Evolutionary conservation across 2,329 filamentous ascomycete species (phyloP), one percentile per base, ranked within the genome.

Genomic region (Ophiognomonia clavigignenti-juglandacearum): DNA sequence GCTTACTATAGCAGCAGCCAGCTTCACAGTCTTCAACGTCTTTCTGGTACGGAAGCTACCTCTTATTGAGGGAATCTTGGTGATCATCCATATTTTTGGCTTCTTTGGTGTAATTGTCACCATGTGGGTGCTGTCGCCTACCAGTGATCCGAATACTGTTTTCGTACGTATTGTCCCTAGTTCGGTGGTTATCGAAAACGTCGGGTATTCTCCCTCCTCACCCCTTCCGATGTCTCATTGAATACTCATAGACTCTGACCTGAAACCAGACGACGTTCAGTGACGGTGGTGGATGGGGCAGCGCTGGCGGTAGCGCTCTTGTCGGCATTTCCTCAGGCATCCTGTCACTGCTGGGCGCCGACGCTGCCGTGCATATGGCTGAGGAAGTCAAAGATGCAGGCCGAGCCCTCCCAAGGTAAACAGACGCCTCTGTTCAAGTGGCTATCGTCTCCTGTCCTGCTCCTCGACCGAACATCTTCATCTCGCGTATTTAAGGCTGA

Each of bases 1-100:
- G 6, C n/a, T 35, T 4, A 35, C 32, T 2, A 35, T 35, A 5
- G 32, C 32, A 16, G 32, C 13, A 7, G 39, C 27, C 3, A 49
- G 63, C 4, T 54, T 72, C 20, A 66, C 64, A 13, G 61, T 70
- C 11, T 65, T 75, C 58, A 75, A 75, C 54, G 74, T 69, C 1
- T 61, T 65, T 39, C 59, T 69, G 5, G 67, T 58, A n/a, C 55
- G 54, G 6, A 56, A 58, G 16, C 57, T 76, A 22, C 68, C 73
- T 4, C 58, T 64, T 8, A 56, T 76, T 39, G 70, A 76, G 48
- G 64, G 61, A 0, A 47, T 72, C 6, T 65, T 71, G 13, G 57
- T 75, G 1, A 61, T 70, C 39, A 60, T 73, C 9, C 72, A 76
- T 53, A 54, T 71, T 5, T 51, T 64, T 14, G 70, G 70, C 4